Evolutionary conservation across 225 moss, liverwort and hornwort genomes (phyloP).

Genomic region (Rhytidiadelphus loreus): DNA sequence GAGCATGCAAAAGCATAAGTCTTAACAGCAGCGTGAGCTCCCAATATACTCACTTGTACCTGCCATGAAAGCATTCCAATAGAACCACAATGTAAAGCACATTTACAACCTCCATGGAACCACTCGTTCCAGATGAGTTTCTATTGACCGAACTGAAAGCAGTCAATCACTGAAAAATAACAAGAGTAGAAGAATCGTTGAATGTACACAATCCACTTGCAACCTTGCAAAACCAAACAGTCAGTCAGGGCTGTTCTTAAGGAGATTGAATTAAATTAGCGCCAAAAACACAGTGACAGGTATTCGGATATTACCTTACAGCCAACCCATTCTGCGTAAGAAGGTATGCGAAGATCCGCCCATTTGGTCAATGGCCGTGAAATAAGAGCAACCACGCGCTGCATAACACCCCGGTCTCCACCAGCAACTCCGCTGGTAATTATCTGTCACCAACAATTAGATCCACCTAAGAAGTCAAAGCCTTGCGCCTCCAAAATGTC

Average conservation of each 20-base stretch:
- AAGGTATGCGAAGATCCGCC: conserved; percentile 87
- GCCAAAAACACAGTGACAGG: background rate
- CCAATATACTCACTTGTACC: conserved; percentile 92
- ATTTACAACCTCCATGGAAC: background rate
- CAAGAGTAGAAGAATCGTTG: background rate
- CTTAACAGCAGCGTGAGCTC: conserved; percentile 91
- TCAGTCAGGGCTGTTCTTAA: background rate
- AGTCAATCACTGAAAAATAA: background rate
- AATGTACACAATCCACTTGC: background rate
- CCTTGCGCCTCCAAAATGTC: background rate
- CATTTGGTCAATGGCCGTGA: conserved; percentile 72
- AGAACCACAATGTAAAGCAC: background rate
- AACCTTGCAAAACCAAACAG: background rate
- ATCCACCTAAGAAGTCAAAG: background rate
- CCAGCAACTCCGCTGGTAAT: conserved; percentile 83
- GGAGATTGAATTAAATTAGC: background rate
- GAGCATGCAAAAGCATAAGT: conserved; percentile 64
- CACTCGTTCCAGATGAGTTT: background rate
- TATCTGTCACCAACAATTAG: conserved; percentile 33
- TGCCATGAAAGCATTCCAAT: conserved; percentile 9
- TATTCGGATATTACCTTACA: conserved; percentile 46
- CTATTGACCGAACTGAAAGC: background rate
- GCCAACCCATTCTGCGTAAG: conserved; percentile 98
- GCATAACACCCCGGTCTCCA: conserved; percentile 80
- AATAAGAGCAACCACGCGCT: conserved; percentile 79